Percentiles rank a stretch among this genome's conserved stretches.
phyloP scores from a whole-genome alignment of 2,329 filamentous ascomycete species.

The Celoporthe dispersa region DNA sequence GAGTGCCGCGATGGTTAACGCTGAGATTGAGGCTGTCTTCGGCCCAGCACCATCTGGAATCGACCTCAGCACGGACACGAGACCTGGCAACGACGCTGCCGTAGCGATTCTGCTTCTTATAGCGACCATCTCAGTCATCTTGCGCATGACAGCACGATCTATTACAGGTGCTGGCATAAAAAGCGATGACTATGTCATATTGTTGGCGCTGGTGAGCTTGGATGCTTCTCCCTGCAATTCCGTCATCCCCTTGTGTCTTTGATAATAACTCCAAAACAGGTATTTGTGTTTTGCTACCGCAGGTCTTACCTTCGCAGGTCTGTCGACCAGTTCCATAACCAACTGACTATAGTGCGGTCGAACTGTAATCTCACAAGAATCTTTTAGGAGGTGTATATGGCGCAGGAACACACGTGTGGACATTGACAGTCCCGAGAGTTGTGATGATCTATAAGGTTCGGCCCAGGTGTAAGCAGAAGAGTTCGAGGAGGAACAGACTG shows the following conservation, averaged over 20 bases:
- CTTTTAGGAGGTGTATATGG: slow-evolving; percentile 10
- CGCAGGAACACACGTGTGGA: slow-evolving; percentile 18
- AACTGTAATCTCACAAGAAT: neutral
- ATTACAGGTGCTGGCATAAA: neutral
- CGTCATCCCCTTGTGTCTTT: neutral
- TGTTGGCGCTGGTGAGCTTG: neutral
- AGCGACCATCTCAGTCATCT: slow-evolving; percentile 1
- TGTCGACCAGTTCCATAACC: too few species aligned
- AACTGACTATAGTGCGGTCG: too few species aligned
- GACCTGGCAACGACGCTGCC: slow-evolving; percentile 9
- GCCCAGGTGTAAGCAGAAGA: too few species aligned
- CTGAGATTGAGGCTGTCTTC: neutral
- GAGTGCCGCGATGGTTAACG: neutral
- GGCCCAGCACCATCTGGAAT: neutral
- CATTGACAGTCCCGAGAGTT: slow-evolving; percentile 9
- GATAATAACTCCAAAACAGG: neutral
- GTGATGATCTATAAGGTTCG: slow-evolving; percentile 11
- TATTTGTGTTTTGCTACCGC: neutral
- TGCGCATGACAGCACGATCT: slow-evolving; percentile 1
- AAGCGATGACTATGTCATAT: neutral
- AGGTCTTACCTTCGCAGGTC: slow-evolving; percentile 4
- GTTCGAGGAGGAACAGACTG: neutral
- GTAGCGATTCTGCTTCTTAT: slow-evolving; percentile 6
- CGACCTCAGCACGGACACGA: slow-evolving; percentile 2
- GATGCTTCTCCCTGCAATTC: neutral